Evolutionary conservation across 345 rosid species (phyloP), one percentile per base, ranked within the genome.

Genomic region (Corymbia maculata): DNA sequence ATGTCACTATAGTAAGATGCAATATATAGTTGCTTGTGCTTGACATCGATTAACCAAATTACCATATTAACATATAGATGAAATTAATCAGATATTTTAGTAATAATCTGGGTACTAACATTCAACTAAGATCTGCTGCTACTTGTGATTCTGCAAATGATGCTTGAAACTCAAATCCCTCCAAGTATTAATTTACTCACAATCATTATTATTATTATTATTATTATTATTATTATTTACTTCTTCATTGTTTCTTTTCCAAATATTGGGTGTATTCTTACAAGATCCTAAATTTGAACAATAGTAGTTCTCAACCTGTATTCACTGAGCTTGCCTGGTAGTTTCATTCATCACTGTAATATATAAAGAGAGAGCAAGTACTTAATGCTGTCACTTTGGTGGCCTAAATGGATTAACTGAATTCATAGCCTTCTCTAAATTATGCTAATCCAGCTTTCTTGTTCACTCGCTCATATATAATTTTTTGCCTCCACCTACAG

Each of bases 401-500:
- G 42, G 45, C 28, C 49, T 42, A 42, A 75, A 75, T 42, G 49
- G 82, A 75, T 75, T 7, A n/a, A 26, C 42, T 21, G 52, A 70
- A 22, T 87, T 70, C 52, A 87, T 6, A 70, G 45, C 85, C 30
- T 44, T 49, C 30, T 66, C 0, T 79, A 75, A 79, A 52, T 79
- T 51, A 1, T 0, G 28, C 32, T 79, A 22, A 21, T 45, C 3
- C n/a, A 17, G 49, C 47, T 36, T 32, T n/a, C 47, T 28, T 15
- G 52, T 42, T 87, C 61, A 88, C 45, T 44, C 6, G 45, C 89
- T 47, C 51, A 17, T 55, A 11, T 42, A 6, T 75, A 75, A 36
- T 75, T 75, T 51, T 13, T 87, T 79, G 80, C 86, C 85, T 68
- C 52, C 64, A 52, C 44, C 52, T 87, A 68, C 91, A 93, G 92